Percentiles rank a stretch among this genome's conserved stretches.
phyloP scores from a whole-genome alignment of 768 basidiomycete genomes.

The Russula griseocarnosa region DNA sequence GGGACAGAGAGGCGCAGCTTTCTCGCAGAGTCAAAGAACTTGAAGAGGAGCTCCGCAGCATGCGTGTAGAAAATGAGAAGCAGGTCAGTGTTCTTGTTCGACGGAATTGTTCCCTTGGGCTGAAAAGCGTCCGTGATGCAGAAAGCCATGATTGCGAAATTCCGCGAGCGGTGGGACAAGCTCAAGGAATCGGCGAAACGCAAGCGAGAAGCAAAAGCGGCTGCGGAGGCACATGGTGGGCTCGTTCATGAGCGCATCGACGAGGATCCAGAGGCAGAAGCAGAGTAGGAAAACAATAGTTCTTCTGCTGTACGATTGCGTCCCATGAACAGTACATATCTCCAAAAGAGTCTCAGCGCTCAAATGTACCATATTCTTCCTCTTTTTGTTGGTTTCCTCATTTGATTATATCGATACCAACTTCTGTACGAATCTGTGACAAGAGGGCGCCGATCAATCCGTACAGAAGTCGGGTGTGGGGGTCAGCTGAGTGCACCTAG shows the following conservation, averaged over 20 bases:
- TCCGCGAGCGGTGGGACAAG: slow-evolving; percentile 85
- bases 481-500: slow-evolving; percentile 13
- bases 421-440: no score
- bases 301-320: not conserved
- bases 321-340: not conserved
- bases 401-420: slow-evolving; percentile 24
- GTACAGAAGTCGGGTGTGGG: not conserved
- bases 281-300: slow-evolving; percentile 42
- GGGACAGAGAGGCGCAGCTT: slow-evolving; percentile 51
- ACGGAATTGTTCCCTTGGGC: slow-evolving; percentile 11
- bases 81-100: slow-evolving; percentile 48
- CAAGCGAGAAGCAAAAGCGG: slow-evolving; percentile 71
- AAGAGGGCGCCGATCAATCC: no score
- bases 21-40: slow-evolving; percentile 60
- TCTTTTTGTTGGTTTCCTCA: slow-evolving; percentile 4
- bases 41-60: slow-evolving; percentile 66
- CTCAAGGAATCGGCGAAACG: slow-evolving; percentile 83
- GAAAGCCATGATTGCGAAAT: slow-evolving; percentile 80
- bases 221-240: slow-evolving; percentile 47
- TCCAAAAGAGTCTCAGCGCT: slow-evolving; percentile 15
- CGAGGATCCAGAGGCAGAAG: slow-evolving; percentile 63
- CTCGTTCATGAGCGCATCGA: slow-evolving; percentile 64
- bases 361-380: slow-evolving; percentile 24
- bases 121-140: slow-evolving; percentile 35
- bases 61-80: slow-evolving; percentile 75